A percentile compares a stretch with the other conserved stretches of the same genome.
Evolutionary conservation across 805 yeast genomes (phyloP).

Genomic region (Schwanniomyces pseudopolymorphus): DNA sequence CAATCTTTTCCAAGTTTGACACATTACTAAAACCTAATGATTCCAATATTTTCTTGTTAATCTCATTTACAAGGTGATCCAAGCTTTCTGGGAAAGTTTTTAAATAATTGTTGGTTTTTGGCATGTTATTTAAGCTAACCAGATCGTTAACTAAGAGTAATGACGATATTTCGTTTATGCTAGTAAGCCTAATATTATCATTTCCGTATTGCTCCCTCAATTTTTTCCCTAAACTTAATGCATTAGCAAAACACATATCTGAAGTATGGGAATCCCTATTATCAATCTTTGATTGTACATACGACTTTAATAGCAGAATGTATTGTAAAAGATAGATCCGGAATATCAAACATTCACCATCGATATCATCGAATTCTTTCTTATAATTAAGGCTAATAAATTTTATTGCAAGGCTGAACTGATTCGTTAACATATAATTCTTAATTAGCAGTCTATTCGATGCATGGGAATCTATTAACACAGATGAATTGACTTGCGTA

Average conservation of each 20-base stretch:
- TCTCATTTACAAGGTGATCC: slow-evolving; percentile 16
- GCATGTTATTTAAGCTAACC: slow-evolving; percentile 18
- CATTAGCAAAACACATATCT: slow-evolving; percentile 13
- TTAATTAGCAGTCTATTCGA: slow-evolving; percentile 24
- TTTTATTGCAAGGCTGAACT: slow-evolving; percentile 23
- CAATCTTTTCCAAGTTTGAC: slow-evolving; percentile 32
- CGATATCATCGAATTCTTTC: slow-evolving; percentile 8
- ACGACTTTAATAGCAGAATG: slow-evolving; percentile 19
- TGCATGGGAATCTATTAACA: slow-evolving; percentile 21
- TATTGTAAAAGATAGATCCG: slow-evolving; percentile 26
- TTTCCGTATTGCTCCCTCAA: slow-evolving; percentile 16
- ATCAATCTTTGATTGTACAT: slow-evolving; percentile 17
- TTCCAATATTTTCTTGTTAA: slow-evolving; percentile 25
- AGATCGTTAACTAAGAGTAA: slow-evolving; percentile 20
- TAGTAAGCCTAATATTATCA: slow-evolving; percentile 2
- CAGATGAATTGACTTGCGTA: slow-evolving; percentile 9
- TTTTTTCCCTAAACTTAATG: slow-evolving; percentile 15
- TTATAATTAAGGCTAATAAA: slow-evolving; percentile 21
- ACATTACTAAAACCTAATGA: slow-evolving; percentile 20
- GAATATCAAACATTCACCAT: slow-evolving; percentile 17
- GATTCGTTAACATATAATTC: slow-evolving; percentile 16
- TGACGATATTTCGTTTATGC: slow-evolving; percentile 20
- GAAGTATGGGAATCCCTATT: neutral
- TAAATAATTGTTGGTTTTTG: slow-evolving; percentile 18
- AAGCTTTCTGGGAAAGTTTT: slow-evolving; percentile 19